These are phyloP conservation scores for Boletellus ananas DNA, from an alignment of 768 basidiomycete species.

Conservation along the genomic window DNA sequence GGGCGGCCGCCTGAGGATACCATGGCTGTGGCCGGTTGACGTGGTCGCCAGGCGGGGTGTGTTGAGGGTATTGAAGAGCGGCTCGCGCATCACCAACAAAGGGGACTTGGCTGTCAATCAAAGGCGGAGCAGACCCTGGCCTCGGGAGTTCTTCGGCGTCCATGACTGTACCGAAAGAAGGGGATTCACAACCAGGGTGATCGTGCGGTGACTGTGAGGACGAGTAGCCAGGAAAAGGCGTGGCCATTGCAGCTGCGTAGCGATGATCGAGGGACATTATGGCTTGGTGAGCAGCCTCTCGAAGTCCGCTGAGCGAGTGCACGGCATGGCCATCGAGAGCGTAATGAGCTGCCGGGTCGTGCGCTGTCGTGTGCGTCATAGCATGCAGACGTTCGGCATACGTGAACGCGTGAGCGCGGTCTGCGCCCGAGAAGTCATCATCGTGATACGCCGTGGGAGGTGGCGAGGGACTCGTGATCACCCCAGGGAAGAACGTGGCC, in stretches of 20 bases:
- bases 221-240: slow-evolving; percentile 29
- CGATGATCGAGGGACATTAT: slow-evolving; percentile 25
- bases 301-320: slow-evolving; percentile 17
- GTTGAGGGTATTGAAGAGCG: slow-evolving; percentile 14
- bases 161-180: slow-evolving; percentile 29
- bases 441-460: slow-evolving; percentile 22
- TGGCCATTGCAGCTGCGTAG: slow-evolving; percentile 19
- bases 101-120: slow-evolving; percentile 28
- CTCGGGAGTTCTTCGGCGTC: slow-evolving; percentile 19
- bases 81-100: slow-evolving; percentile 28
- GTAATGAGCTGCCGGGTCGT: slow-evolving; percentile 9
- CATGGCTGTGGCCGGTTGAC: slow-evolving; percentile 18
- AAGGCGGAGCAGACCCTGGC: slow-evolving; percentile 28
- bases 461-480: slow-evolving; percentile 21
- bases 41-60: slow-evolving; percentile 13
- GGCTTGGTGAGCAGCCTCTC: slow-evolving; percentile 13
- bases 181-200: slow-evolving; percentile 22
- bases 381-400: slow-evolving; percentile 12
- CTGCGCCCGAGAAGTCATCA: slow-evolving; percentile 17
- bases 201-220: slow-evolving; percentile 30
- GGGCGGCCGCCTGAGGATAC: slow-evolving; percentile 16
- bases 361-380: slow-evolving; percentile 14
- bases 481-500: slow-evolving; percentile 9
- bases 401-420: slow-evolving; percentile 12
- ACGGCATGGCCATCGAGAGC: slow-evolving; percentile 16